Base-by-base conservation (phyloP, 2,329 filamentous ascomycete genomes). In the Arthrobotrys sphaeroides region DNA sequence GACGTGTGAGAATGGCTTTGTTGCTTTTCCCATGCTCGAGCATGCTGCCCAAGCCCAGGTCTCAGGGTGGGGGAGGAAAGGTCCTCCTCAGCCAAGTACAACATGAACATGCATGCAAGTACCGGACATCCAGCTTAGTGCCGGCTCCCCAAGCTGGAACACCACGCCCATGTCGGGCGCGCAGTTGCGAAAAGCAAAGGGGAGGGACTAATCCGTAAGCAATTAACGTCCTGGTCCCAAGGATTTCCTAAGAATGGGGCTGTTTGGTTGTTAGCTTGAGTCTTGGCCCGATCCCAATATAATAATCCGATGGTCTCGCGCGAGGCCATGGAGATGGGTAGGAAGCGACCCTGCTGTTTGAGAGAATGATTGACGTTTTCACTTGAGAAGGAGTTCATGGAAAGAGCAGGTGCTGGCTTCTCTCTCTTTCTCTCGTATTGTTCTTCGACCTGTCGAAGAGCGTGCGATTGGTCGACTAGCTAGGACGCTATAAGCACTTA, bases 1-100 rank as follows among this genome's bases (percentile, higher is more conserved):
- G 64, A 59, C 57, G 55, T 75, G 64, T 66, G 64, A 75, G 64
- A 73, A 69, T 75, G 72, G 64, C 67, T 69, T 59, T 75, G 72
- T 69, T 75, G 64, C 72, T 75, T 75, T 75, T 65, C 72, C 72
- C 72, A 75, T 75, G 49, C 47, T 43, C 64, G 31, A 55, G 51
- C 51, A 55, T 13, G 31, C 51, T 12, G 18, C 18, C 9, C 49
- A 20, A 55, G 49, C 26, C 47, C 59, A 42, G 31, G 36, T 42
- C 36, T 42, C 45, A 69, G 72, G 72, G 72, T 75, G 72, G 72
- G 72, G 72, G 72, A 38, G 38, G 38, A 16, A 26, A 33, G 5
- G 3, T 33, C 5, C 28, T 1, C 47, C 24, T 18, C 24, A 12
- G 20, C 26, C 33, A 18, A 28, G 22, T 43, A 66, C 43, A 57